Evolutionary conservation across 495 filamentous ascomycete genomes (phyloP), one percentile per base, ranked within the genome.

Genomic region (Aspergillus affinis): DNA sequence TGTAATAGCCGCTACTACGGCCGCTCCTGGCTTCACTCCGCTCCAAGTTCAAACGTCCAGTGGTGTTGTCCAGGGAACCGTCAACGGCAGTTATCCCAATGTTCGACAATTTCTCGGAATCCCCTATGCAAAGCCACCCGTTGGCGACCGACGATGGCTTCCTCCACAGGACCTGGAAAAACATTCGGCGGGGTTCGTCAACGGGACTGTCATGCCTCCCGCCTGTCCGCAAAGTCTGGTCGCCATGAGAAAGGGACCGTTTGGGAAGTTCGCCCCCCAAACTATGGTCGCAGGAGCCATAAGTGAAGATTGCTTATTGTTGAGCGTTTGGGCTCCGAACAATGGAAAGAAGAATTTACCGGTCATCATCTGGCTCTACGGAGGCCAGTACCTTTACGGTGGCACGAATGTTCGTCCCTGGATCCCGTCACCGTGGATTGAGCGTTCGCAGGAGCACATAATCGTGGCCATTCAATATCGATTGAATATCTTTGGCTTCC

Each of bases 381-480:
- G 81, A 0, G 82, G 81, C 21, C 77, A 72, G 17, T 80, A 78
- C 50, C 59, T 56, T 27, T 64, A 65, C 17, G 79, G 78, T 6
- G 77, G 78, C 18, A 60, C 74, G 36, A 69, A 75, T 49, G 48
- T 52, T 36, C 65, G 19, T 52, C 64, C 15, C 54, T 59, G 50
- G 65, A 70, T 67, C 62, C 79, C 71, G 74, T 78, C 61, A 57
- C 78, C 53, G 60, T 72, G 9, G 61, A 72, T 26, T 12, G 18
- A 27, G 23, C 23, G 55, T 17, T 49, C 55, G 15, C 72, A 83
- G 61, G 65, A 69, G 51, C 74, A 84, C 51, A 75, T 88, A 29
- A 76, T 84, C 47, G 81, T 86, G 17, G 68, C 71, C 4, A 71
- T 84, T 65, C 85, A 84, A 70, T 85, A 86, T 65, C 81, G 84